Conservation (phyloP, 371 early-diverging fungal genomes). For the Mucor piriformis region DNA sequence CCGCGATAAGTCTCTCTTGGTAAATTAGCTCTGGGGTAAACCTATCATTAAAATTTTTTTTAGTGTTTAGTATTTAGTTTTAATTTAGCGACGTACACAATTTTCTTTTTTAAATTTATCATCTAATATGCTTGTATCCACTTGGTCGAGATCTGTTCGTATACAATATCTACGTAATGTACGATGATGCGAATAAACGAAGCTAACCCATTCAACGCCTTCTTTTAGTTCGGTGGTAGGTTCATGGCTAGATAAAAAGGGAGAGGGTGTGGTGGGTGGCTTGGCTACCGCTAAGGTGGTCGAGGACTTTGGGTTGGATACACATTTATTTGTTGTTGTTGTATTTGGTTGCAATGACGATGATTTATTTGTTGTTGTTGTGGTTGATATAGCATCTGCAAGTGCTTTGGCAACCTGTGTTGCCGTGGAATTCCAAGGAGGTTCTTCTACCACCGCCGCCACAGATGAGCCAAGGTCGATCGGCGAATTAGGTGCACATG, state of each 20-base stretch:
- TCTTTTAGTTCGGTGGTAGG: constrained; percentile 38
- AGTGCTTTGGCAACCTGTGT: constrained; percentile 2
- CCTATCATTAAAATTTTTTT: constrained; percentile 18
- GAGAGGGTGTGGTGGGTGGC: constrained; percentile 22
- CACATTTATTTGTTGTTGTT: neutral
- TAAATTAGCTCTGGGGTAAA: constrained; percentile 70
- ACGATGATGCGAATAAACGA: constrained; percentile 64
- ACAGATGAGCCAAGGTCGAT: neutral
- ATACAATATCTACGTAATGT: constrained; percentile 65
- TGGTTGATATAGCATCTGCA: constrained; percentile 8
- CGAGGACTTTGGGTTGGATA: neutral
- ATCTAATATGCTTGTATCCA: constrained; percentile 36
- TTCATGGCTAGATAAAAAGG: constrained; percentile 29
- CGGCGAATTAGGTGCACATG: constrained; percentile 1
- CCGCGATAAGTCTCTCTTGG: constrained; percentile 73
- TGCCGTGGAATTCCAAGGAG: constrained; percentile 2
- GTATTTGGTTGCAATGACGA: neutral
- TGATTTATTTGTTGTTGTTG: constrained; percentile 5
- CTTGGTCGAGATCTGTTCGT: constrained; percentile 76
- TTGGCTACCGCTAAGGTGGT: constrained; percentile 14
- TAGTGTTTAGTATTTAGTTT: too few relatives aligned
- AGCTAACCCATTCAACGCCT: constrained; percentile 68
- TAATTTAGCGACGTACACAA: constrained; percentile 24
- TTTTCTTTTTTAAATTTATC: constrained; percentile 39
- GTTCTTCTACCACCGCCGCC: neutral